These are phyloP conservation scores for Prunus mume DNA, from an alignment of 306 rosid genomes.

Conservation along the genomic window DNA sequence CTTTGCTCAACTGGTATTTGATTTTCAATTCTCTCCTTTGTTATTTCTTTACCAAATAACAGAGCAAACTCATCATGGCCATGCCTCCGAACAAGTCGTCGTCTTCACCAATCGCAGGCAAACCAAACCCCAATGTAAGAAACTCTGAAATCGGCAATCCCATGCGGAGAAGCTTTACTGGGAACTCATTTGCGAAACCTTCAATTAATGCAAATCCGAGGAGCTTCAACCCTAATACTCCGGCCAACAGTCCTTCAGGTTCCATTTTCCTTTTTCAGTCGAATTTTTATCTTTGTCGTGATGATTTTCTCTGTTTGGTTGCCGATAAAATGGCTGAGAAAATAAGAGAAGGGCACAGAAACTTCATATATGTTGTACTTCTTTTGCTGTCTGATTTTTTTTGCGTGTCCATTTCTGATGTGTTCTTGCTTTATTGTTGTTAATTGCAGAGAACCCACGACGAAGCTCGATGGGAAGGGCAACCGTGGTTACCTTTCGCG, in stretches of 20 bases:
- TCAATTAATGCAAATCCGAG: constrained; percentile 43
- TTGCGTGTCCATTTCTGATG: background rate
- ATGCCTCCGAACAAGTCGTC: constrained; percentile 50
- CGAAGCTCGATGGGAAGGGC: constrained; percentile 47
- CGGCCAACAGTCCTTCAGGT: constrained; percentile 75
- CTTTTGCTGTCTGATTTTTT: background rate
- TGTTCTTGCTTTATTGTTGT: background rate
- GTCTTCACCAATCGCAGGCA: constrained; percentile 36
- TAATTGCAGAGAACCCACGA: constrained; percentile 45
- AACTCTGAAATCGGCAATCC: constrained; percentile 58
- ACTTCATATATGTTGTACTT: too few species aligned
- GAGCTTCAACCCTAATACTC: constrained; percentile 52
- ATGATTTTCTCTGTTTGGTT: constrained; percentile 22
- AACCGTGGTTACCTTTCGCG: constrained; percentile 24
- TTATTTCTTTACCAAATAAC: background rate
- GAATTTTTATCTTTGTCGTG: background rate
- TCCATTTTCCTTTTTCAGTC: background rate
- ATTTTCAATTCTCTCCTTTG: background rate
- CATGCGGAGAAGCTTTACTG: constrained; percentile 64
- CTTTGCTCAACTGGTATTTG: background rate
- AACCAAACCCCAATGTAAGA: constrained; percentile 49
- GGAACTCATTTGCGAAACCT: constrained; percentile 67
- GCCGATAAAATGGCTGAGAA: constrained; percentile 17
- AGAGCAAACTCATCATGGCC: constrained; percentile 27
- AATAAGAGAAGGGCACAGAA: background rate